Conservation (phyloP, 2,329 filamentous ascomycete species). For the Ophiostoma himal-ulmi region DNA sequence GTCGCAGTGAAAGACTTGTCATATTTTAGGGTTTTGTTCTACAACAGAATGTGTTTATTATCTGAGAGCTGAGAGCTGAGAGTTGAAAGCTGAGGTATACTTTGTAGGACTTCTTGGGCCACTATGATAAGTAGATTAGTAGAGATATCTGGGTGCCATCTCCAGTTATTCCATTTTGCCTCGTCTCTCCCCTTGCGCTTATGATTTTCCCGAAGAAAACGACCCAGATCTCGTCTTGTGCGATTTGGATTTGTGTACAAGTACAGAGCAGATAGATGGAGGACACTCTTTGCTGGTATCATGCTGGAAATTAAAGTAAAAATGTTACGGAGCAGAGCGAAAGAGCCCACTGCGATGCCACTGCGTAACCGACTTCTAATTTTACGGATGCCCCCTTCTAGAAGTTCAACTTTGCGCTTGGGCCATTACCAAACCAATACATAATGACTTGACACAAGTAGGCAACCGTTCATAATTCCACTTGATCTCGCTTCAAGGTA, state of each 20-base stretch:
- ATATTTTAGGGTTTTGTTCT: not conserved
- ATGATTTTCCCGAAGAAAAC: conserved; percentile 11
- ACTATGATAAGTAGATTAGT: not conserved
- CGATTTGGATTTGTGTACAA: not conserved
- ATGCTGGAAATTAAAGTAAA: not conserved
- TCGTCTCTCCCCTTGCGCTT: conserved; percentile 9
- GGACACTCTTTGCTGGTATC: not conserved
- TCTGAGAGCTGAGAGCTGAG: not conserved
- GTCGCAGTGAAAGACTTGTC: not conserved
- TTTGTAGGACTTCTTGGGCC: not conserved
- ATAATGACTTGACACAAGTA: not conserved
- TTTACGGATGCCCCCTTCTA: not conserved
- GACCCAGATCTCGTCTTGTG: not conserved
- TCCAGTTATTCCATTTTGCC: not conserved
- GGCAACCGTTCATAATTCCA: conserved; percentile 1
- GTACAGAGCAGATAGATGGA: no score
- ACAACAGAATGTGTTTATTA: no score
- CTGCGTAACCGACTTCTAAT: not conserved
- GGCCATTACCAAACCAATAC: no score
- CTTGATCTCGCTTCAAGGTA: conserved; percentile 5
- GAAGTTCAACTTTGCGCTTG: not conserved
- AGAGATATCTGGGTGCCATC: not conserved
- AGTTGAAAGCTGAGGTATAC: not conserved
- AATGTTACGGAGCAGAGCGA: not conserved
- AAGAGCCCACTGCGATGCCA: not conserved